Percentiles rank a stretch among this genome's conserved stretches.
Evolutionary conservation across 2,329 filamentous ascomycete genomes (phyloP).

Genomic region (Tolypocladium paradoxum): DNA sequence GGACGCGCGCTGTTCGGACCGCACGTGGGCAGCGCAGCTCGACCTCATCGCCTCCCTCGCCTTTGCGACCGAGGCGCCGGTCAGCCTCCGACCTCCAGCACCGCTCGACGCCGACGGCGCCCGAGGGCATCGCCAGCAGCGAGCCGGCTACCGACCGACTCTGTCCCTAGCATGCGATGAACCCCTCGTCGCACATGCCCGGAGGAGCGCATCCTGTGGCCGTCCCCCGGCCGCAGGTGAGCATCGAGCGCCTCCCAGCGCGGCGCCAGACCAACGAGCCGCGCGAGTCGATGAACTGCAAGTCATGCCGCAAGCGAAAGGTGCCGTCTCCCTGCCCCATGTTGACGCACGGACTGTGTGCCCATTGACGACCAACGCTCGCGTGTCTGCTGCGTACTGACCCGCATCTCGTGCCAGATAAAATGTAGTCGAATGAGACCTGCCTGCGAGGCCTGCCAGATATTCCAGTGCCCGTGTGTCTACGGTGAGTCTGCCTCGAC

Average conservation of each 20-base stretch:
- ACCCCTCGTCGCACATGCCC: slow-evolving; percentile 6
- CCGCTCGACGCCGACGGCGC: background rate
- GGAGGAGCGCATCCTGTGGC: slow-evolving; percentile 28
- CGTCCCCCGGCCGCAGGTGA: slow-evolving; percentile 67
- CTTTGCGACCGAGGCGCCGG: background rate
- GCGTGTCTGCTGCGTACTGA: background rate
- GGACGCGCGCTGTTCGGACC: background rate
- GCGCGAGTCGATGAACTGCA: slow-evolving; percentile 90
- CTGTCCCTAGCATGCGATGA: too few species aligned
- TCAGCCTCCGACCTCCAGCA: background rate
- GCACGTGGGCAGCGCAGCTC: background rate
- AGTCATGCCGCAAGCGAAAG: slow-evolving; percentile 87
- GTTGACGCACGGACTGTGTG: background rate
- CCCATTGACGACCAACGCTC: background rate
- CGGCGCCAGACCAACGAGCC: slow-evolving; percentile 64
- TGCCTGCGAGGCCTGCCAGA: slow-evolving; percentile 78
- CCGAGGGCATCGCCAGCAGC: background rate
- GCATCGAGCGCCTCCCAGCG: slow-evolving; percentile 67
- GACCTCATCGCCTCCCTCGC: background rate
- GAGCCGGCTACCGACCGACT: background rate
- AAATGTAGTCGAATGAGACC: slow-evolving; percentile 83
- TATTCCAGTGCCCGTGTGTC: slow-evolving; percentile 79
- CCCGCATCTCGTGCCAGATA: slow-evolving; percentile 47
- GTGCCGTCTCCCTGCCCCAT: slow-evolving; percentile 30
- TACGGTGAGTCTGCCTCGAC: slow-evolving; percentile 54